Evolutionary conservation across 371 early-diverging fungal genomes (phyloP), one percentile per base, ranked within the genome.

Genomic region (Apophysomyces variabilis): DNA sequence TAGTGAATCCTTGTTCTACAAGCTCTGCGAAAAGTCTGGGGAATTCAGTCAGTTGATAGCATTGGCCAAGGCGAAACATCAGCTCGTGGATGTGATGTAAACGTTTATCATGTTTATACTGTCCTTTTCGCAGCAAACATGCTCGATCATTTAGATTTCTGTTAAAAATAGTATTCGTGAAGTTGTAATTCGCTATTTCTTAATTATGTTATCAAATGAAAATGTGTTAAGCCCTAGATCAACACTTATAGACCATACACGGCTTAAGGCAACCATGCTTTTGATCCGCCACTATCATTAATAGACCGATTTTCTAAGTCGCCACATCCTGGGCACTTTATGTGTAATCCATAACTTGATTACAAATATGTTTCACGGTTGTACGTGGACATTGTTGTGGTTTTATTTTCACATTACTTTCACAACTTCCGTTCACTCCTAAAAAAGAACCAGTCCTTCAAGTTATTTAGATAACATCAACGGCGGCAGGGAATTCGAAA

Each of bases 401-500:
- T 50, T 50, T 50, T 50, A 18, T 18, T 50, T 50, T 26, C 21
- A 7, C 21, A 18, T 18, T 50, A 4, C 1, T 50, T 41, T 50
- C 50, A 50, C 50, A 50, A 50, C 21, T 18, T 50, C 50, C 50
- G 50, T 18, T 50, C 50, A 50, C 21, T 50, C 50, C 50, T 21
- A 50, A 50, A 50, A 50, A 50, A 50, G 16, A n/a, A 46, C 16
- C 21, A 14, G 21, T 50, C 21, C 21, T 50, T 50, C 50, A 3
- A 50, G 21, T 50, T 9, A 14, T 50, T 67, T 67, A 67, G 54
- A 62, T 68, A 62, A 70, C 56, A 68, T 79, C 83, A 66, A 66
- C 71, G 43, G 58, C 71, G 72, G 85, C 85, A 75, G 91, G 90
- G 95, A 97, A 98, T 85, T 96, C 97, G 76, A 98, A 98, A 75